Conservation (phyloP, 2,329 filamentous ascomycete genomes). For the Thermoascus crustaceus region DNA sequence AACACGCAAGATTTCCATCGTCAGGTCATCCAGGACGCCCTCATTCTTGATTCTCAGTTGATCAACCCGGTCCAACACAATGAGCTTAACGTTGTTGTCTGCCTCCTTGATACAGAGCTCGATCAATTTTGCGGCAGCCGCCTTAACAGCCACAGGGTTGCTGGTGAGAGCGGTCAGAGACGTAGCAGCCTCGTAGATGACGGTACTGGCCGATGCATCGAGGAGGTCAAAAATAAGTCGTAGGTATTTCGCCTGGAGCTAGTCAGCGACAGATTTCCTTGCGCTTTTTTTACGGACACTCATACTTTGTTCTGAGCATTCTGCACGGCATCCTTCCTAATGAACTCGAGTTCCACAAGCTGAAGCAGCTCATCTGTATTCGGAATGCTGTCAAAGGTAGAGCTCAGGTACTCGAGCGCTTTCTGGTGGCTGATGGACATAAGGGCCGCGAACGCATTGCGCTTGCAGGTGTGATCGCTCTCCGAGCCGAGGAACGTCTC, state of each 20-base stretch:
- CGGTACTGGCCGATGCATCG: constrained; percentile 85
- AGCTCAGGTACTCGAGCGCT: constrained; percentile 77
- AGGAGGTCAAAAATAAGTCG: constrained; percentile 93
- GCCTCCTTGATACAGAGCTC: constrained; percentile 95
- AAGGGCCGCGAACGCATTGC: constrained; percentile 91
- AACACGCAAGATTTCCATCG: constrained; percentile 94
- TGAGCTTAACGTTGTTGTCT: constrained; percentile 98
- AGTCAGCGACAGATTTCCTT: constrained; percentile 17
- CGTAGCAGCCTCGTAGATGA: constrained; percentile 94
- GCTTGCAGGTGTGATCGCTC: constrained; percentile 91
- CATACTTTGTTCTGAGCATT: constrained; percentile 87
- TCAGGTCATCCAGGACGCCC: constrained; percentile 83
- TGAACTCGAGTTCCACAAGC: constrained; percentile 91
- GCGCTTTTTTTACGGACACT: background rate
- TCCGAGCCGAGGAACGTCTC: constrained; percentile 82
- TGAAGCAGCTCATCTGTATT: constrained; percentile 92
- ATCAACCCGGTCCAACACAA: constrained; percentile 90
- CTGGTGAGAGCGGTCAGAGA: constrained; percentile 87
- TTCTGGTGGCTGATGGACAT: constrained; percentile 89
- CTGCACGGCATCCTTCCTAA: constrained; percentile 91
- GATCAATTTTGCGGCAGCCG: constrained; percentile 90
- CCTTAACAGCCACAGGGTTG: constrained; percentile 96
- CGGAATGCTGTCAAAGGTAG: constrained; percentile 84
- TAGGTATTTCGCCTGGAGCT: constrained; percentile 68
- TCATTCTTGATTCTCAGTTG: constrained; percentile 80